Evolutionary conservation across 2,329 filamentous ascomycete species (phyloP).

Genomic region (Aspergillus caelatus): DNA sequence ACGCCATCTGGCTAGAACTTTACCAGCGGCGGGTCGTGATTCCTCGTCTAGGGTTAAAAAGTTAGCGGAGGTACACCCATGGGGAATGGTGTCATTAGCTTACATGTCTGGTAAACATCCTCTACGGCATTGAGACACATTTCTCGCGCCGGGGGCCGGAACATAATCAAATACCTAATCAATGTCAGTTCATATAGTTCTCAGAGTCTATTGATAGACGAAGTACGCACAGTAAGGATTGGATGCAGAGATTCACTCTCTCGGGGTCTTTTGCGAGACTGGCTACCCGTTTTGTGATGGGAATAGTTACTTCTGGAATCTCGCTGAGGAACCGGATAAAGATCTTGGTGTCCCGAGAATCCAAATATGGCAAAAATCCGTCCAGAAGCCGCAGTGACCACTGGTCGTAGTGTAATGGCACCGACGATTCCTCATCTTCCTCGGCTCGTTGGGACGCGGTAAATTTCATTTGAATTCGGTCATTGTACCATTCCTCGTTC

Average conservation of each 20-base stretch:
- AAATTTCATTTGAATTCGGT: conserved; percentile 60
- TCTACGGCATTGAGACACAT: conserved; percentile 61
- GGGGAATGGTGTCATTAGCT: conserved; percentile 18
- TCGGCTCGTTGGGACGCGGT: conserved; percentile 46
- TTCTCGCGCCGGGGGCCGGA: conserved; percentile 62
- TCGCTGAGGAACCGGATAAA: conserved; percentile 90
- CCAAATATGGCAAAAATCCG: conserved; percentile 86
- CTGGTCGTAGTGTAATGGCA: conserved; percentile 68
- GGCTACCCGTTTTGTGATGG: conserved; percentile 72
- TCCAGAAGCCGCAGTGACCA: conserved; percentile 83
- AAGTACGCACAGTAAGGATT: conserved; percentile 55
- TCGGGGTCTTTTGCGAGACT: conserved; percentile 66
- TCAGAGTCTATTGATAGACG: not conserved
- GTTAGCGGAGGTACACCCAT: conserved; percentile 6
- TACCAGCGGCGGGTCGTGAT: conserved; percentile 52
- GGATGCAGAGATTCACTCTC: conserved; percentile 61
- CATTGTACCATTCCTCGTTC: conserved; percentile 97
- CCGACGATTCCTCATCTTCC: conserved; percentile 51
- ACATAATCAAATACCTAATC: conserved; percentile 55
- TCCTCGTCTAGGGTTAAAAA: conserved; percentile 43
- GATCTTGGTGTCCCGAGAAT: conserved; percentile 79
- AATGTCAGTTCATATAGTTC: not conserved
- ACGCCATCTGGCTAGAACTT: conserved; percentile 59
- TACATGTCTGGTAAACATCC: conserved; percentile 60
- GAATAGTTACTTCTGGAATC: conserved; percentile 74